Percentiles rank a stretch among this genome's conserved stretches.
These are phyloP conservation scores for Licmophora abbreviata DNA, from an alignment of 108 stramenopile species.

Conservation along the genomic window DNA sequence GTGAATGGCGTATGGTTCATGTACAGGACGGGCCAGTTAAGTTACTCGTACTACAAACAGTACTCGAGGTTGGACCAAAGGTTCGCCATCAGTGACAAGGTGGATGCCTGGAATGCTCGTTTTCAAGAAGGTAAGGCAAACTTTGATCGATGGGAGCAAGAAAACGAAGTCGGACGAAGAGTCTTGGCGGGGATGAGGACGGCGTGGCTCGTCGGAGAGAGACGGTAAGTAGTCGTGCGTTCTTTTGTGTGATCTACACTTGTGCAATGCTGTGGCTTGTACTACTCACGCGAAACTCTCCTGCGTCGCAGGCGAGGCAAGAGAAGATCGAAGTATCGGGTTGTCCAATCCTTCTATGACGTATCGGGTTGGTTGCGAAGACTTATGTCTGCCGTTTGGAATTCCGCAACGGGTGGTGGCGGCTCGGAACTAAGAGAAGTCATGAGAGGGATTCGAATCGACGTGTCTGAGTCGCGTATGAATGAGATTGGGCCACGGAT, in stretches of 20 bases:
- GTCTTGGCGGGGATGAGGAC: slow-evolving; percentile 44
- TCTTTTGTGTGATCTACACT: too few relatives aligned
- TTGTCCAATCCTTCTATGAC: slow-evolving; percentile 30
- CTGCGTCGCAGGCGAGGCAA: too few relatives aligned
- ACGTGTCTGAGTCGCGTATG: slow-evolving; percentile 13
- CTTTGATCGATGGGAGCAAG: slow-evolving; percentile 59
- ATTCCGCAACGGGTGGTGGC: slow-evolving; percentile 13
- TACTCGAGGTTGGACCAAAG: slow-evolving; percentile 46
- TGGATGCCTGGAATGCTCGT: slow-evolving; percentile 60
- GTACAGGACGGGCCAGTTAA: slow-evolving; percentile 57
- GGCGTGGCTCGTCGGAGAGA: slow-evolving; percentile 53
- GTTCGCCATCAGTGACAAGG: slow-evolving; percentile 46
- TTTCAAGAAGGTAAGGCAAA: slow-evolving; percentile 45
- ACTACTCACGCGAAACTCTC: too few relatives aligned
- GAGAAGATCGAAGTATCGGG: slow-evolving; percentile 25
- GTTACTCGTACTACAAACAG: slow-evolving; percentile 51
- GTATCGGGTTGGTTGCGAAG: slow-evolving; percentile 6
- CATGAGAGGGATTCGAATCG: slow-evolving; percentile 20
- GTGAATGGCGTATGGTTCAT: slow-evolving; percentile 31
- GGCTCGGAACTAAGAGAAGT: slow-evolving; percentile 20
- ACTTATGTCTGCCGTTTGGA: slow-evolving; percentile 2
- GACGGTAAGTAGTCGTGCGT: too few relatives aligned
- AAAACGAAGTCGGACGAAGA: slow-evolving; percentile 59
- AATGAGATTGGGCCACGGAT: slow-evolving; percentile 12
- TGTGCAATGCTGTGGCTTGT: too few relatives aligned